Evolutionary conservation across 2,329 filamentous ascomycete genomes (phyloP).

Genomic region (Aspergillus terreus): DNA sequence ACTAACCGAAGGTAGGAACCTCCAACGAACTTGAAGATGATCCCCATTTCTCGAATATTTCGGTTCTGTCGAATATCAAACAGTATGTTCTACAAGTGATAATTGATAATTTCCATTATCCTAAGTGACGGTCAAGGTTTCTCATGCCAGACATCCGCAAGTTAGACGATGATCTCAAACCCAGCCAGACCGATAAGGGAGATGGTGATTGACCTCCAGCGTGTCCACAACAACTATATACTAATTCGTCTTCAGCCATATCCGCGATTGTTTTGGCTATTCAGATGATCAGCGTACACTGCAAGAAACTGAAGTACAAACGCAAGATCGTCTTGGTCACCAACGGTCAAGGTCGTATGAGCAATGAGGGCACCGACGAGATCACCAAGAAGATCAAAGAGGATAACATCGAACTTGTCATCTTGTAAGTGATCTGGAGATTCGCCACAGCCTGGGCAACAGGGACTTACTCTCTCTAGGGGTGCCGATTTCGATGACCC

Average conservation of each 20-base stretch:
- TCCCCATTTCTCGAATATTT: conserved; percentile 76
- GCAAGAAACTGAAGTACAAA: conserved; percentile 77
- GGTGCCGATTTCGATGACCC: conserved; percentile 91
- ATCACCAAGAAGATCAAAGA: conserved; percentile 73
- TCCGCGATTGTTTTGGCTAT: conserved; percentile 84
- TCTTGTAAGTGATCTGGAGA: conserved; percentile 59
- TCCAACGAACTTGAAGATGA: conserved; percentile 63
- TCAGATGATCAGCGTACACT: conserved; percentile 76
- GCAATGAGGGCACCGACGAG: conserved; percentile 64
- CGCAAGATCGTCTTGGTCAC: conserved; percentile 82
- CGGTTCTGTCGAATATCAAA: conserved; percentile 60
- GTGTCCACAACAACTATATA: not conserved
- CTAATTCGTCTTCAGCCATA: conserved; percentile 48
- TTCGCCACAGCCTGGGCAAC: not conserved
- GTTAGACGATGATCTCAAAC: conserved; percentile 61
- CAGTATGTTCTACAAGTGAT: conserved; percentile 57
- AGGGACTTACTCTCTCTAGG: conserved; percentile 43
- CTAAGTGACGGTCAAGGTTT: conserved; percentile 37
- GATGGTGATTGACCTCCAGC: conserved; percentile 53
- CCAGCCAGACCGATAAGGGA: conserved; percentile 65
- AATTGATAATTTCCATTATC: no score
- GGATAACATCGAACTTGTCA: conserved; percentile 69
- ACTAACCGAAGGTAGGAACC: conserved; percentile 49
- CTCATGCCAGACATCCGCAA: conserved; percentile 66
- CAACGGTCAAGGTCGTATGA: conserved; percentile 70